Evolutionary conservation across 164 flowering plant species (phyloP), one percentile per base, ranked within the genome.

Genomic region (Amborella trichopoda): DNA sequence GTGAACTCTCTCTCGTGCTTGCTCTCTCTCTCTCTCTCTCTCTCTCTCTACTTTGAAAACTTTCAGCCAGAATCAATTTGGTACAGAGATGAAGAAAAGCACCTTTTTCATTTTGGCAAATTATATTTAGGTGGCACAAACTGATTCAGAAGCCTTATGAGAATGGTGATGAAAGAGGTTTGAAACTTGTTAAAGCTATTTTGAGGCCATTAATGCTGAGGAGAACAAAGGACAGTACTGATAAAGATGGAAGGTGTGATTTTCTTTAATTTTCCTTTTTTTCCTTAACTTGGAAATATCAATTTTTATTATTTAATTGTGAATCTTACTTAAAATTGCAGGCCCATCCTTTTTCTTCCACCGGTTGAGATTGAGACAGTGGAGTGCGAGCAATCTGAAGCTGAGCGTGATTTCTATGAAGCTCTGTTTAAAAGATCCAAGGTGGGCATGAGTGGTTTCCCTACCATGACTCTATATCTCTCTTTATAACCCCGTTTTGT

Each of bases 351-450:
- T 44, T 77, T 70, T 46, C 83, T 86, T 25, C 95, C 89, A 21
- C 89, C 93, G 13, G 72, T 76, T 24, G 83, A 86, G 38, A 63
- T 80, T 40, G 70, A 76, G 68, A 46, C 54, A 40, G 60, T 83
- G 6, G 78, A 73, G 57, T 80, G 87, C 59, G 75, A 76, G 52
- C 95, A 80, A 42, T 71, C 86, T 30, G 81, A 82, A 60, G 83
- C 76, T 23, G 95, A 86, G 49, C 73, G 57, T 46, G 86, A 82
- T 46, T 82, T 82, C 52, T 82, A 86, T 59, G 70, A 65, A 42
- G 95, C 93, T 2, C 77, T 86, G 30, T 86, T 80, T 61, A 76
- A 61, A 65, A 86, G 71, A 63, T 86, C 95, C 11, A 73, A 86
- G 62, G 89, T 73, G 20, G 45, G 28, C 44, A 38, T 46, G 38